These are phyloP conservation scores for Botrytis hyacinthi DNA, from an alignment of 2,329 filamentous ascomycete species.

Conservation along the genomic window DNA sequence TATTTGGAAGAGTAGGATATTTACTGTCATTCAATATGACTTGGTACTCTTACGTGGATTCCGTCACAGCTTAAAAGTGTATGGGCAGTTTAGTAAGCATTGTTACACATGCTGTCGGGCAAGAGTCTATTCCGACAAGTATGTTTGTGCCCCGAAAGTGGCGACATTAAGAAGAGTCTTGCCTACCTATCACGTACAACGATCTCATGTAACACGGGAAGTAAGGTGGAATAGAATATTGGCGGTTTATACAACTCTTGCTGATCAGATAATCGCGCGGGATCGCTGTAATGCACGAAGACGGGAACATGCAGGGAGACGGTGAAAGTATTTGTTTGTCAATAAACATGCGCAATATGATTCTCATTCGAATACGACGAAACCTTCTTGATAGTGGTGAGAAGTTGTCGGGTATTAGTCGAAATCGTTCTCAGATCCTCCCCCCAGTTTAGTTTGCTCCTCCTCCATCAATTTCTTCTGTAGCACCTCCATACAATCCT, in stretches of 20 bases:
- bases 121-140: background rate
- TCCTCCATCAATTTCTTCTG: background rate
- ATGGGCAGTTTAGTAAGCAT: background rate
- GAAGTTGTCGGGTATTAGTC: background rate
- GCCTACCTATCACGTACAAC: background rate
- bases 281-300: background rate
- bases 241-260: background rate
- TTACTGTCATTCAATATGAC: background rate
- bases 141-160: background rate
- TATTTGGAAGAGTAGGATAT: background rate
- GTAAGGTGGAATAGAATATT: background rate
- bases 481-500: background rate
- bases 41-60: background rate
- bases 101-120: background rate
- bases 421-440: background rate
- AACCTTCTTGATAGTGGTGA: background rate
- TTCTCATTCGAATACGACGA: background rate
- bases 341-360: background rate
- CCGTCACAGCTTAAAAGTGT: background rate
- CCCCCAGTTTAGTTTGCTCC: background rate
- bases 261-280: background rate
- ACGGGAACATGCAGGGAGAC: background rate
- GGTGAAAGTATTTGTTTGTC: background rate
- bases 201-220: background rate
- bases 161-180: background rate